Base-by-base conservation (phyloP, 192 early-diverging fungal species). In the Podila minutissima region DNA sequence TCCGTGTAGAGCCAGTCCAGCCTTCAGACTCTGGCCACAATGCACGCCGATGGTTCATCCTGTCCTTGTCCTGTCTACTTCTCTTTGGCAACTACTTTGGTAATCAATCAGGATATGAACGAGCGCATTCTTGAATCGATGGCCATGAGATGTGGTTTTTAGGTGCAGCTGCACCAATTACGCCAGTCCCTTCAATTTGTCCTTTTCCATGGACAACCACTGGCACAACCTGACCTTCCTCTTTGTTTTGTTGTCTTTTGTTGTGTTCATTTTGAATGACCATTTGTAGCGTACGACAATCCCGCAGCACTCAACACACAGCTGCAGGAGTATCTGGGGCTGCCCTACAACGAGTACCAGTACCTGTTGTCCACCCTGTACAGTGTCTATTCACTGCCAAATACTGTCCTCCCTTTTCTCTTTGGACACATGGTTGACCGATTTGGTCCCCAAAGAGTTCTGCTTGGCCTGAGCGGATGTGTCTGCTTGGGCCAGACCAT, bases 401-500 rank as follows among this genome's bases (percentile, higher is more conserved):
- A 86, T 22, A 71, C 83, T 1, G 68, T 86, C 33, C 60, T 84
- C 20, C 82, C 85, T 10, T 78, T 86, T 15, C 37, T 86, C 5
- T 69, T 73, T 59, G 86, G 93, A 5, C 72, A 82, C 24, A 74
- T 90, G 6, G 81, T 92, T 26, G 90, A 92, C 75, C 66, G 57
- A 29, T 72, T 92, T 35, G 88, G 88, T 5, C 67, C 86, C 20
- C 71, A 72, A 11, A 66, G 66, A 48, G 85, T 92, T 61, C 77
- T 94, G 24, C 33, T 89, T 8, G 50, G 82, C 3, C 86, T 91
- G 38, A 83, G 83, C 4, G 55, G 67, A 6, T 71, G 85, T 59
- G 86, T 93, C 28, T 85, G 84, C 59, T 48, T 85, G 13, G 93
- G 93, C n/a, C 91, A 94, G 81, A 60, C 87, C 17, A 73, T 94